Evolutionary conservation across 2,329 filamentous ascomycete genomes (phyloP).

Genomic region (Daldinia eschscholtzii): DNA sequence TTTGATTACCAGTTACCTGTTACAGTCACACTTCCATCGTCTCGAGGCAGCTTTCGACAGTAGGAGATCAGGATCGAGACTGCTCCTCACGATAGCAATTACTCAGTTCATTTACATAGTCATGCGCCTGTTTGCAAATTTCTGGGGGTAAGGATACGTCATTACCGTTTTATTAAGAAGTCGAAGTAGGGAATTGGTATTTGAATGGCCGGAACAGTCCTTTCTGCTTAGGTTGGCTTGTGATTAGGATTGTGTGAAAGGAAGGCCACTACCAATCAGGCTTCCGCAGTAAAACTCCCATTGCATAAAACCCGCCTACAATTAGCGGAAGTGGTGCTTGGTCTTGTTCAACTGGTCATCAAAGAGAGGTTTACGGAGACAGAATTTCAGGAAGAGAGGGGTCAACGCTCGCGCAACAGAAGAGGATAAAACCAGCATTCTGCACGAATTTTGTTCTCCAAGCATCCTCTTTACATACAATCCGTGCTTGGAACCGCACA

Average conservation of each 20-base stretch:
- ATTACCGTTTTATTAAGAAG: constrained; percentile 19
- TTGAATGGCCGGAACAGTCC: constrained; percentile 28
- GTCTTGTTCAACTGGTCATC: background rate
- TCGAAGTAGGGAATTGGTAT: constrained; percentile 25
- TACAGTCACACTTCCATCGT: constrained; percentile 4
- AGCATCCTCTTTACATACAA: background rate
- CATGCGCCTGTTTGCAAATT: constrained; percentile 32
- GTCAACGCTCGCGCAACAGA: constrained; percentile 22
- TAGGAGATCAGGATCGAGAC: constrained; percentile 18
- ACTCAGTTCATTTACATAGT: constrained; percentile 19
- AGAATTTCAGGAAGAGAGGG: constrained; percentile 9
- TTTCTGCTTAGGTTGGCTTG: constrained; percentile 26
- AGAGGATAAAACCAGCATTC: constrained; percentile 24
- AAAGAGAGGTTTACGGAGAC: constrained; percentile 16
- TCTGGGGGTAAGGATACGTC: constrained; percentile 33
- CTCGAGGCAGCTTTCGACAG: constrained; percentile 19
- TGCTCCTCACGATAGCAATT: constrained; percentile 3
- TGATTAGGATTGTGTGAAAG: constrained; percentile 22
- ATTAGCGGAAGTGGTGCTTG: constrained; percentile 7
- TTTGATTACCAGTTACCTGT: constrained; percentile 19
- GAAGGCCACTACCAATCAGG: constrained; percentile 17
- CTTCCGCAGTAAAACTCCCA: constrained; percentile 13
- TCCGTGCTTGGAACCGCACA: constrained; percentile 9
- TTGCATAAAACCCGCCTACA: constrained; percentile 15
- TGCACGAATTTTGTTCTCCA: constrained; percentile 13